Evolutionary conservation across 2,329 filamentous ascomycete species (phyloP).

Genomic region (Onygena corvina): DNA sequence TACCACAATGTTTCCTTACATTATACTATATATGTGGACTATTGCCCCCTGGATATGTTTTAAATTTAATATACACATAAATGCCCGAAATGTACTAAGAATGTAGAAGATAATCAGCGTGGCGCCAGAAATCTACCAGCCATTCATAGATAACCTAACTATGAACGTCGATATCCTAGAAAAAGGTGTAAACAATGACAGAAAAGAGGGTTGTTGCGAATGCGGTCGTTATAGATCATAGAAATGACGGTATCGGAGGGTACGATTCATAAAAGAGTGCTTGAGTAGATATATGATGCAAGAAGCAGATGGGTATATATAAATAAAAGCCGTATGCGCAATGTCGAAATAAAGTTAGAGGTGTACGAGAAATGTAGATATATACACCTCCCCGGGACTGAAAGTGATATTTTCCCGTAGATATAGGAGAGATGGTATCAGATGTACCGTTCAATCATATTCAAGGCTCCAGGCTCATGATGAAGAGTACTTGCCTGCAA

Average conservation of each 20-base stretch:
- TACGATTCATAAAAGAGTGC: neutral
- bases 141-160: too few species aligned
- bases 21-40: too few species aligned
- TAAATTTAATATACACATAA: too few species aligned
- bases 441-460: conserved; percentile 4
- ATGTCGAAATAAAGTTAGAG: neutral
- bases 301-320: neutral
- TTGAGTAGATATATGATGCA: neutral
- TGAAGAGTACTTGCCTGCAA: neutral
- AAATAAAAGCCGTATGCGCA: neutral
- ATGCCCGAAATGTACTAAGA: too few species aligned
- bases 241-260: neutral
- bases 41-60: too few species aligned
- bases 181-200: too few species aligned
- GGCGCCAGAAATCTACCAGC: too few species aligned
- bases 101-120: too few species aligned
- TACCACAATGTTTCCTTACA: too few species aligned
- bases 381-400: neutral
- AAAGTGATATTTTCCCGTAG: neutral
- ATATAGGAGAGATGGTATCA: neutral
- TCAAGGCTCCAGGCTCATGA: neutral
- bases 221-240: neutral
- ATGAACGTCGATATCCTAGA: too few species aligned
- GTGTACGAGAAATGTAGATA: neutral
- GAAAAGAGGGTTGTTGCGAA: neutral